Percentiles rank a stretch among this genome's conserved stretches.
These are phyloP conservation scores for Isatis lusitanica DNA, from an alignment of 441 rosid species.

Conservation along the genomic window DNA sequence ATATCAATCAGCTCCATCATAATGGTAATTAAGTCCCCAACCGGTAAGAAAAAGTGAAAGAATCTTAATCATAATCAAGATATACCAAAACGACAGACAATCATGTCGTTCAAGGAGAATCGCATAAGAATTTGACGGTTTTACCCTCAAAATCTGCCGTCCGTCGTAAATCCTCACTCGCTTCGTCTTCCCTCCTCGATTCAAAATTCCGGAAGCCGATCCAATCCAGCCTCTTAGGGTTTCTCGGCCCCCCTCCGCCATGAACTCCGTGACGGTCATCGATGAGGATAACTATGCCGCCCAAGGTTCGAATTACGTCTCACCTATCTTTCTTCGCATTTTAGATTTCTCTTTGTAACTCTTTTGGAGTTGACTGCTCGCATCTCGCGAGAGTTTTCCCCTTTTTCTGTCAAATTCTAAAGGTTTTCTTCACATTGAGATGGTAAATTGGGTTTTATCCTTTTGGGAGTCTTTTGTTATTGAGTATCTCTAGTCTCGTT, in stretches of 20 bases:
- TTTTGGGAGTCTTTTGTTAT: no score
- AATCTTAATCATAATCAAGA: no score
- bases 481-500: not conserved
- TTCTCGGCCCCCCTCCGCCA: conserved; percentile 10
- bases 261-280: conserved; percentile 19
- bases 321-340: not conserved
- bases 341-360: not conserved
- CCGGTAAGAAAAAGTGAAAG: no score
- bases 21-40: no score
- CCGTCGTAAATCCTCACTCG: not conserved
- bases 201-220: conserved; percentile 9
- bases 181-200: conserved; percentile 19
- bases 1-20: no score
- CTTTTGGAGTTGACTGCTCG: not conserved
- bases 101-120: not conserved
- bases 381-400: not conserved
- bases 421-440: no score
- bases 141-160: not conserved
- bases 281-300: not conserved
- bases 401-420: not conserved
- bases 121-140: not conserved
- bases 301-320: not conserved
- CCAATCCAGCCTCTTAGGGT: conserved; percentile 23
- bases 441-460: not conserved
- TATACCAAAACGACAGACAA: not conserved